These are phyloP conservation scores for Mycena maculata DNA, from an alignment of 768 basidiomycete species.

Conservation along the genomic window DNA sequence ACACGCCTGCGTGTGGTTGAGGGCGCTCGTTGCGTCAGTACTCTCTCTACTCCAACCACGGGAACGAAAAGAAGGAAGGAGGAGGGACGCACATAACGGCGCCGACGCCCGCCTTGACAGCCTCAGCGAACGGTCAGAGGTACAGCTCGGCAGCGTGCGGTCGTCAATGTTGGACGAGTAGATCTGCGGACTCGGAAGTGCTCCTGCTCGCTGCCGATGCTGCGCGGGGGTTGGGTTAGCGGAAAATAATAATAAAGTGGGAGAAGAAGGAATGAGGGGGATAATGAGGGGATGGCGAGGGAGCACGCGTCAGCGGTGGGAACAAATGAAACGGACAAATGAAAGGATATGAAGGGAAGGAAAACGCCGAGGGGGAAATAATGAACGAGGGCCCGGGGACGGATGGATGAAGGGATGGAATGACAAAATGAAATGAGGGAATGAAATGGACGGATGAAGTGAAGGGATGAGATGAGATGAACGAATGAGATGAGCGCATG, in stretches of 20 bases:
- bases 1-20: constrained; percentile 60
- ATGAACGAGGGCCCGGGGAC: too few species aligned
- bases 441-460: too few species aligned
- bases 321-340: too few species aligned
- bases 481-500: too few species aligned
- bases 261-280: background rate
- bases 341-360: too few species aligned
- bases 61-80: too few species aligned
- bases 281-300: too few species aligned
- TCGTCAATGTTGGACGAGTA: constrained; percentile 55
- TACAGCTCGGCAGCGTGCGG: constrained; percentile 48
- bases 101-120: constrained; percentile 48
- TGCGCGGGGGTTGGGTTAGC: constrained; percentile 2
- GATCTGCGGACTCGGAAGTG: constrained; percentile 38
- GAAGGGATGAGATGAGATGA: too few species aligned
- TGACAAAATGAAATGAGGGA: too few species aligned
- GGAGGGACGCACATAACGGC: constrained; percentile 50
- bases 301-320: too few species aligned
- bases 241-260: background rate
- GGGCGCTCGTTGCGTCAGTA: constrained; percentile 46
- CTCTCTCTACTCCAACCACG: constrained; percentile 47
- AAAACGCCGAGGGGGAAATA: too few species aligned
- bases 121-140: constrained; percentile 42
- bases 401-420: too few species aligned
- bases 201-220: constrained; percentile 40